Evolutionary conservation across 108 stramenopile genomes (phyloP), one percentile per base, ranked within the genome.

Genomic region (Fistulifera solaris): DNA sequence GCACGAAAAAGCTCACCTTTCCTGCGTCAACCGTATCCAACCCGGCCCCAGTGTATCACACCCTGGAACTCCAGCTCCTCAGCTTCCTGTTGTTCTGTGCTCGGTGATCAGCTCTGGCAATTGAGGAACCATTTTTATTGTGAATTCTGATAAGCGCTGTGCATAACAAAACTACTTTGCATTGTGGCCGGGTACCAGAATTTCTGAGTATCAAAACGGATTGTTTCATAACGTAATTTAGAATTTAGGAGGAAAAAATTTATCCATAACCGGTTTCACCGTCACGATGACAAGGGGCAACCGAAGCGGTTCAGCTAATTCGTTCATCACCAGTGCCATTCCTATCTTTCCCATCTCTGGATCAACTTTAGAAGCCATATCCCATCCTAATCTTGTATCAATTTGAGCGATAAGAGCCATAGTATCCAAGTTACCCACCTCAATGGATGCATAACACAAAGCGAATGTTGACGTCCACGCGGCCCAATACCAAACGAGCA

Each of bases 221-320:
- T 35, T 35, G 3, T 8, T 6, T 35, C 3, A 8, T 35, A 35
- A 35, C 31, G 31, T 35, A 35, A 35, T 45, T 61, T 45, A 78
- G 38, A 72, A 81, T 31, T 68, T 75, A 6, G 66, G 59, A 52
- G 77, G 80, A 28, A 45, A 66, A 28, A 88, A 64, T 18, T 59
- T 40, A 47, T 93, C 78, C 28, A 93, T 75, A 27, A 88, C 69
- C 10, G 91, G 91, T 50, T 83, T 93, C 2, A 87, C 76, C n/a
- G 91, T 89, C 42, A 81, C 54, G 25, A 93, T 83, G 0, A 93
- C 91, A 40, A 93, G 52, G 0, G 87, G 87, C 41, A 89, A 55
- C 41, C 91, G 73, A 26, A 93, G 31, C 24, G 83, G 82, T 57
- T 93, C 91, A 60, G 88, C 52, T 45, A 83, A 63, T 59, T 93